These are phyloP conservation scores for Sphaerostilbella broomeana DNA, from an alignment of 2,329 filamentous ascomycete genomes.

Conservation along the genomic window DNA sequence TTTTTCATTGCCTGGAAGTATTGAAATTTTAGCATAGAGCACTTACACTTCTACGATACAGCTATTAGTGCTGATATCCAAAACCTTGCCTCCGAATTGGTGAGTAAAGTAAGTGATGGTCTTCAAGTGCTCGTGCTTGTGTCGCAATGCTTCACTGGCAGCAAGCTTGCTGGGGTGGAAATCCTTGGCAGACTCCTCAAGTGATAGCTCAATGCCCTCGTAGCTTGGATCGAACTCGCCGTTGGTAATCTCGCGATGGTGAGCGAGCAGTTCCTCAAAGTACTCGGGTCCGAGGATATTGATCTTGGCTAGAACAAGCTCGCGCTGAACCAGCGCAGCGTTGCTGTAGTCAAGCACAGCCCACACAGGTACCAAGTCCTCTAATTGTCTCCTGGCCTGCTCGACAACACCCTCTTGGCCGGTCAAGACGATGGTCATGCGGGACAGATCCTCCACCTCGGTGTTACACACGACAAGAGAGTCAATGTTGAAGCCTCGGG, in stretches of 20 bases:
- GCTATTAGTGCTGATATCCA: slow-evolving; percentile 97
- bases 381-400: slow-evolving; percentile 89
- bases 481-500: slow-evolving; percentile 98
- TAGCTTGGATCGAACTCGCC: slow-evolving; percentile 32
- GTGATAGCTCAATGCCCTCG: slow-evolving; percentile 31
- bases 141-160: slow-evolving; percentile 79
- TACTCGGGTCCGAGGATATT: slow-evolving; percentile 96
- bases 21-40: neutral
- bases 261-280: slow-evolving; percentile 91
- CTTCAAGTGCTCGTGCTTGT: slow-evolving; percentile 96
- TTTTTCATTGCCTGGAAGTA: neutral
- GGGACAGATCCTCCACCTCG: slow-evolving; percentile 90
- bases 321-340: slow-evolving; percentile 88
- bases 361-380: slow-evolving; percentile 97
- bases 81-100: slow-evolving; percentile 94
- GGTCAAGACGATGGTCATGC: slow-evolving; percentile 97
- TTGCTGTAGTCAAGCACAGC: slow-evolving; percentile 94
- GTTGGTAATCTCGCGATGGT: slow-evolving; percentile 81
- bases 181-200: slow-evolving; percentile 51
- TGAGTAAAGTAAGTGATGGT: slow-evolving; percentile 95
- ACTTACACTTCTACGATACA: slow-evolving; percentile 96
- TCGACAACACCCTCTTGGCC: slow-evolving; percentile 96
- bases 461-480: slow-evolving; percentile 96
- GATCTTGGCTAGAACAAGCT: slow-evolving; percentile 91
- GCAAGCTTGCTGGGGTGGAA: slow-evolving; percentile 88